Evolutionary conservation across 345 rosid genomes (phyloP).

Genomic region (Kernera saxatilis): DNA sequence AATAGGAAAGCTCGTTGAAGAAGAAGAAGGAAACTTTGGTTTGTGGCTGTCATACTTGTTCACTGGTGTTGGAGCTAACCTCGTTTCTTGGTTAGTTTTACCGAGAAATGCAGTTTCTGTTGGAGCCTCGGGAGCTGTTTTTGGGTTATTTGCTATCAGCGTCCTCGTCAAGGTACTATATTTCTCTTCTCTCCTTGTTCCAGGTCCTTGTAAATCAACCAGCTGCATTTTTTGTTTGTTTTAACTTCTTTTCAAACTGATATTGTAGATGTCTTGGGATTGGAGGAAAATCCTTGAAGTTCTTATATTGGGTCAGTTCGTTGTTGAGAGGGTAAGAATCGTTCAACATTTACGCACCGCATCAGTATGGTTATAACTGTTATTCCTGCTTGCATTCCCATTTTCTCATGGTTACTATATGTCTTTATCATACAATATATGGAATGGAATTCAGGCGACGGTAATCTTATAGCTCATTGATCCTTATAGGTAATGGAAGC

Average conservation of each 20-base stretch:
- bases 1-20: slow-evolving; percentile 91
- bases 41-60: slow-evolving; percentile 76
- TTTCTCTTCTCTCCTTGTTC: not conserved
- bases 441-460: not conserved
- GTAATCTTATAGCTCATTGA: slow-evolving; percentile 1
- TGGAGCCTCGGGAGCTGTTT: slow-evolving; percentile 95
- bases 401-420: not conserved
- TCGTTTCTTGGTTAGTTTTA: slow-evolving; percentile 87
- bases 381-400: not conserved
- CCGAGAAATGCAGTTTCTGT: slow-evolving; percentile 88
- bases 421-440: not conserved
- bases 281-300: slow-evolving; percentile 98
- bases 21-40: slow-evolving; percentile 82
- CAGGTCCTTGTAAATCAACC: slow-evolving; percentile 2
- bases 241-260: slow-evolving; percentile 1
- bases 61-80: slow-evolving; percentile 87
- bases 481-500: slow-evolving; percentile 80
- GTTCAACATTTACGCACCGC: not conserved
- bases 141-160: slow-evolving; percentile 84
- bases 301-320: slow-evolving; percentile 90
- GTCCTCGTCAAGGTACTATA: slow-evolving; percentile 71
- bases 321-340: slow-evolving; percentile 58
- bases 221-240: not conserved
- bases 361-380: not conserved
- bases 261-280: slow-evolving; percentile 80